Evolutionary conservation across 139 green algal species (phyloP).

Genomic region (Zygnema circumcarinatum): DNA sequence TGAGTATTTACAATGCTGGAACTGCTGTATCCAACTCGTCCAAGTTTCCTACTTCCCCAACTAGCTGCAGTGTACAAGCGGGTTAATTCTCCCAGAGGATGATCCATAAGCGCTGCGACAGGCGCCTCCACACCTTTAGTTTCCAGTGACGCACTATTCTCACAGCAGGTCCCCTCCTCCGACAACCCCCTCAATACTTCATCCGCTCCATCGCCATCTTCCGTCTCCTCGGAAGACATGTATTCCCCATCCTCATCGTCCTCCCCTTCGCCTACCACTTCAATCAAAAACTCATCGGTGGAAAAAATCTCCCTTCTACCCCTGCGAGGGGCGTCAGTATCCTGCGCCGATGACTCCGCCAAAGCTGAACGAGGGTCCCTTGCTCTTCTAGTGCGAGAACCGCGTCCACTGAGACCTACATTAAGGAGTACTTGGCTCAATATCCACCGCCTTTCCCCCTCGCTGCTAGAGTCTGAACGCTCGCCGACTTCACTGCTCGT

Average conservation of each 20-base stretch:
- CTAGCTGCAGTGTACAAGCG: conserved; percentile 7
- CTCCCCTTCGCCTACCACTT: not conserved
- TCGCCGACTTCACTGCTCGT: too few relatives aligned
- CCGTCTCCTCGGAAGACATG: not conserved
- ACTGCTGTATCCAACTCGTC: not conserved
- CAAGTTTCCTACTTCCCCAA: not conserved
- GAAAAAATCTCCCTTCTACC: too few relatives aligned
- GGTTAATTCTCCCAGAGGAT: not conserved
- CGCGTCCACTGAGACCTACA: too few relatives aligned
- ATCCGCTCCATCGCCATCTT: not conserved
- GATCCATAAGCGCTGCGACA: not conserved
- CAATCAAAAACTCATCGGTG: too few relatives aligned
- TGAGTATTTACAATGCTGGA: conserved; percentile 5
- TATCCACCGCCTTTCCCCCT: not conserved
- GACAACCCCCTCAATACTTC: not conserved
- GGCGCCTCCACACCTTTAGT: not conserved
- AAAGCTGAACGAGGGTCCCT: too few relatives aligned
- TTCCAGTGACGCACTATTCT: not conserved
- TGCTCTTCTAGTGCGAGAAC: too few relatives aligned
- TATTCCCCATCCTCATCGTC: not conserved
- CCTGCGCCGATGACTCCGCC: too few relatives aligned
- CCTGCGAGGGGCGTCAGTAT: too few relatives aligned
- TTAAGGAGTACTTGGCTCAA: not conserved
- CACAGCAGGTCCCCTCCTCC: not conserved
- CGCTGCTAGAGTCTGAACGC: not conserved